Percentiles rank a stretch among this genome's conserved stretches.
phyloP scores from a whole-genome alignment of 176 grass and related monocot species.

The Triticum timopheevii region DNA sequence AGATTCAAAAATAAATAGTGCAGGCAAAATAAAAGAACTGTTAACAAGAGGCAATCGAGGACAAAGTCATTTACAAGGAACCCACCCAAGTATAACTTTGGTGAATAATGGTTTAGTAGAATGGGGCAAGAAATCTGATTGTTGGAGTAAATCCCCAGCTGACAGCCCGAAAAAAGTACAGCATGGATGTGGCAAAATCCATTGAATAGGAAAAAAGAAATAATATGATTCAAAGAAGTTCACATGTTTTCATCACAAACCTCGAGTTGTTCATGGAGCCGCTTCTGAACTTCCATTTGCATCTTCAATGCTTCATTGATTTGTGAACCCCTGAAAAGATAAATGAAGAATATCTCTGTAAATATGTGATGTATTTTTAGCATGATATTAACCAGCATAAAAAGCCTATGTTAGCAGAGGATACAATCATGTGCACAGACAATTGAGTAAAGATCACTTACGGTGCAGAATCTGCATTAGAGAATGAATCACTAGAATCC shows the following conservation, averaged over 20 bases:
- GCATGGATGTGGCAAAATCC: neutral
- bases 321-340: conserved; percentile 72
- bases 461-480: conserved; percentile 72
- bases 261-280: conserved; percentile 95
- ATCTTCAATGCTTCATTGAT: conserved; percentile 83
- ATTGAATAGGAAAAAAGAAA: neutral
- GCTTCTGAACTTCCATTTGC: conserved; percentile 99
- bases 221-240: neutral
- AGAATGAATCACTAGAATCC: conserved; percentile 72
- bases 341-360: conserved; percentile 30
- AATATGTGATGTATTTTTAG: neutral
- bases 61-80: conserved; percentile 6
- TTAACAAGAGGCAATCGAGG: neutral
- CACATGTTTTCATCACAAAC: conserved; percentile 36
- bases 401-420: neutral
- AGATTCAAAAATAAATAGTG: neutral
- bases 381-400: neutral
- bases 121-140: neutral
- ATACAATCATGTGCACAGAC: neutral
- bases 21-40: neutral
- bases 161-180: neutral
- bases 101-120: neutral
- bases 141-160: neutral
- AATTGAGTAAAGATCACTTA: conserved; percentile 50
- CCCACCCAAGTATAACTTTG: neutral